These are phyloP conservation scores for Ogataea pilisensis DNA, from an alignment of 805 yeast genomes.

Conservation along the genomic window DNA sequence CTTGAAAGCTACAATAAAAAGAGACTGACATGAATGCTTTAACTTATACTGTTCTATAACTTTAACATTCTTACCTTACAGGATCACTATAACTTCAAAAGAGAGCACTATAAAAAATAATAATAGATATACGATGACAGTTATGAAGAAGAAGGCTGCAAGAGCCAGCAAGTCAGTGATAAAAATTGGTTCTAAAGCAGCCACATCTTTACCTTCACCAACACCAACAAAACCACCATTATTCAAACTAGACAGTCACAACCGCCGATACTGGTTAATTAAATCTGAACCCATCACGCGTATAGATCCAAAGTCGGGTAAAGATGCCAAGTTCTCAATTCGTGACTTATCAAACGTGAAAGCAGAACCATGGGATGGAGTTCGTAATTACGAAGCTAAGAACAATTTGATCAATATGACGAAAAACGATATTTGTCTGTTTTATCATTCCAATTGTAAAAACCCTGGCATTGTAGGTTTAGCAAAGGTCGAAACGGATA, in stretches of 20 bases:
- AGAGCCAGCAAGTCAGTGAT: neutral
- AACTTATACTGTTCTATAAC: no score
- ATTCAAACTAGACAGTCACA: slow-evolving; percentile 24
- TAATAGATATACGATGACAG: no score
- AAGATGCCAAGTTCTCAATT: slow-evolving; percentile 46
- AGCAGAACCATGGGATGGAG: slow-evolving; percentile 55
- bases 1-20: no score
- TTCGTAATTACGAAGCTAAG: slow-evolving; percentile 53
- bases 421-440: slow-evolving; percentile 42
- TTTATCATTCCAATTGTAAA: slow-evolving; percentile 54
- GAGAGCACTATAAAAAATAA: no score
- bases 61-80: no score
- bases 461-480: slow-evolving; percentile 54
- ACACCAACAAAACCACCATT: slow-evolving; percentile 32
- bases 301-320: slow-evolving; percentile 42
- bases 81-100: no score
- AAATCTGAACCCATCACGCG: slow-evolving; percentile 53
- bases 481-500: slow-evolving; percentile 31
- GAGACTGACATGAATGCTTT: no score
- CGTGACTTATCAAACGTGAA: slow-evolving; percentile 36
- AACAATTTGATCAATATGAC: slow-evolving; percentile 47
- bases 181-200: neutral
- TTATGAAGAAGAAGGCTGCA: no score
- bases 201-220: slow-evolving; percentile 21
- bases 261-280: slow-evolving; percentile 45